A percentile compares a stretch with the other conserved stretches of the same genome.
These are phyloP conservation scores for Trypanosoma congolense DNA, from an alignment of 208 protist species.

Conservation along the genomic window DNA sequence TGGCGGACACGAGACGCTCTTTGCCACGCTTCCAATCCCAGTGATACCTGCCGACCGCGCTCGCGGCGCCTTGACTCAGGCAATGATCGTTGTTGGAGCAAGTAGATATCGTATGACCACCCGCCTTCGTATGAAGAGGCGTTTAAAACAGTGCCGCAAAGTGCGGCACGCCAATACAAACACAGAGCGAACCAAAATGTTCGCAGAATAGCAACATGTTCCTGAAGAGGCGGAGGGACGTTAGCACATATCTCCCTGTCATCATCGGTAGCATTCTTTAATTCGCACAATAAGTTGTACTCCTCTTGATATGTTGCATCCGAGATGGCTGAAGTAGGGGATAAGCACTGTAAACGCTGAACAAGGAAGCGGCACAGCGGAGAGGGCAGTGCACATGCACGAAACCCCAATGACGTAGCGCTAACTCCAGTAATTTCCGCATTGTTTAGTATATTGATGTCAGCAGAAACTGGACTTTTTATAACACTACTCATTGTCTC, in stretches of 20 bases:
- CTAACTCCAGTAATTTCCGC: neutral
- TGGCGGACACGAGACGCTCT: slow-evolving; percentile 31
- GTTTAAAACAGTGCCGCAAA: neutral
- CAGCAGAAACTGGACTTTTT: neutral
- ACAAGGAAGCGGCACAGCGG: slow-evolving; percentile 16
- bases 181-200: slow-evolving; percentile 17
- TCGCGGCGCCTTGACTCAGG: slow-evolving; percentile 31
- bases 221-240: neutral
- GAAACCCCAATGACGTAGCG: neutral
- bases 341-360: slow-evolving; percentile 2
- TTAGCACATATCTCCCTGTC: neutral
- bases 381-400: slow-evolving; percentile 1
- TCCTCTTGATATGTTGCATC: slow-evolving; percentile 3
- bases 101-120: slow-evolving; percentile 51
- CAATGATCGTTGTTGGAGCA: slow-evolving; percentile 32
- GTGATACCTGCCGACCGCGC: slow-evolving; percentile 25
- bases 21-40: slow-evolving; percentile 41
- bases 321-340: neutral
- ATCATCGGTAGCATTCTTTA: neutral
- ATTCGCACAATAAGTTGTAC: slow-evolving; percentile 6
- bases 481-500: slow-evolving; percentile 1
- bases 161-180: slow-evolving; percentile 7
- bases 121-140: slow-evolving; percentile 9
- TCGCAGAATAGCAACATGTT: slow-evolving; percentile 8
- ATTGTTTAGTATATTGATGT: neutral